Evolutionary conservation across 208 protist genomes (phyloP), one percentile per base, ranked within the genome.

Genomic region (Leishmania gerbilli): DNA sequence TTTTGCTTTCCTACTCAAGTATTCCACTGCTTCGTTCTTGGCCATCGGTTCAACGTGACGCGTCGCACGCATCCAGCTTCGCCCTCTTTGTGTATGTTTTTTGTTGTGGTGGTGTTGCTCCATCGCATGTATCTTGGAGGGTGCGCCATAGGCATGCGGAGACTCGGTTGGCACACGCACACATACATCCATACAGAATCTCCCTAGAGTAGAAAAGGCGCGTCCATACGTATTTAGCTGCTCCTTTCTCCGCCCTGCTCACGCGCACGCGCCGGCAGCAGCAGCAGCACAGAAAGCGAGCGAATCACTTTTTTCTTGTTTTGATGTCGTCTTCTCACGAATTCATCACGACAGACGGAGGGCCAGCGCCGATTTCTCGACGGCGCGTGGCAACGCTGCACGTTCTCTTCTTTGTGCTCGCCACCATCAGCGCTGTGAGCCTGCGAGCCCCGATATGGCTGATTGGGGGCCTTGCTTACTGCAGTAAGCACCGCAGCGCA

Each of bases 401-500:
- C 65, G 9, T 67, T 45, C 2, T 55, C 24, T 82, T 82, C 31
- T 85, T 77, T 15, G 1, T 77, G 51, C 47, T 85, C 17, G 34
- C 62, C 34, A 27, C 65, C 31, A 56, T 79, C 13, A 69, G 71
- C 55, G 45, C 64, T 3, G 24, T 79, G 13, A 74, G 40, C 51
- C 53, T 82, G 62, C 82, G 77, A 64, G 79, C 74, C 40, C 82
- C 82, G 1, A 24, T 76, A 31, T 85, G 82, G 82, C 74, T 85
- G 15, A 45, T 85, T 2, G 58, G 71, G 7, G 31, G 55, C 2
- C 53, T 85, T 1, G 49, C 76, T 11, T 85, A 82, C 55, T 82
- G 82, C 55, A 67, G 77, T 24, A 42, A 1, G 4, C 62, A 76
- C 34, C 82, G 74, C 56, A 47, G 34, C 24, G 53, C 82, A 15